Evolutionary conservation across 495 filamentous ascomycete genomes (phyloP), one percentile per base, ranked within the genome.

Genomic region (Astrothelium subdiscretum): DNA sequence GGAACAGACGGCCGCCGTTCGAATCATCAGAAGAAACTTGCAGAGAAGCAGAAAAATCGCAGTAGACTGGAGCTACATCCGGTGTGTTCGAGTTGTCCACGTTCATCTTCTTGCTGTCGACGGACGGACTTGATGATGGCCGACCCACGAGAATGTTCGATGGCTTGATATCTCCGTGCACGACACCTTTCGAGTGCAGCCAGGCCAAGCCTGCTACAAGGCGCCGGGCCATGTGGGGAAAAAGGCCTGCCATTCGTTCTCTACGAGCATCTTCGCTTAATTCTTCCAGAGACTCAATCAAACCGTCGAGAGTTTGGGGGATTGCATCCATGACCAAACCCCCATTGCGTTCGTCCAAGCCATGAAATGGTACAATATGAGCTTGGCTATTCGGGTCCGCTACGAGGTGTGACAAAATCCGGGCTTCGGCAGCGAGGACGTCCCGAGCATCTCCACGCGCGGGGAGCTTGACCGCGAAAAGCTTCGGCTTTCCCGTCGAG

Each of bases 31-130:
- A 51, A 1, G 63, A 59, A 10, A 77, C 65, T 15, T 72, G 65
- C 31, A 79, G 72, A 0, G 82, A 79, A n/a, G 83, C 83, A 1
- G 83, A 85, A 67, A 86, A 86, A 67, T 85, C 83, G 15, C 78
- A 78, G 57, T 80, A 81, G 0, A 85, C 67, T 15, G 81, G 78
- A 31, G 77, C 70, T 54, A 75, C 74, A 8, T 62, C 0, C 66
- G 73, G 63, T 76, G 75, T 6, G 57, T 58, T 24, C 59, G 63
- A 32, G 52, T 64, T 32, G 67, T 61, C 31, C 59, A 38, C 60
- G 60, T 58, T 18, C 51, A 57, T 51, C 57, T 66, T 51, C 8
- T 51, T 59, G 52, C 67, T 64, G 43, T 69, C 52, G 11, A 68
- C 6, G 26, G 5, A 20, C 22, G 20, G 29, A 27, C 6, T 69